These are phyloP conservation scores for Ilex asprella DNA, from an alignment of 257 asterid species.

Conservation along the genomic window DNA sequence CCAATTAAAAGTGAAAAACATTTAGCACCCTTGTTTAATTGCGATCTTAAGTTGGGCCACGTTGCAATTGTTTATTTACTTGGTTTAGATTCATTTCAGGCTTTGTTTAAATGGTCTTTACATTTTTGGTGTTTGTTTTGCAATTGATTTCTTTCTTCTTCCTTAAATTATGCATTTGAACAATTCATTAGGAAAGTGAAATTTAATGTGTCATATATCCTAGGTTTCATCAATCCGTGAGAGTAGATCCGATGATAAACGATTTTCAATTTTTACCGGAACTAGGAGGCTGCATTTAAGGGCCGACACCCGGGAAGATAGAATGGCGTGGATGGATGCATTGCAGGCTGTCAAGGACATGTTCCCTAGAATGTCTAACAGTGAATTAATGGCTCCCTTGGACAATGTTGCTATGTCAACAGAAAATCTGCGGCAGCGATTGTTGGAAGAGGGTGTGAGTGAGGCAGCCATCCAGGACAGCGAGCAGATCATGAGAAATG, in stretches of 20 bases:
- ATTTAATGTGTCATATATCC: too few species aligned
- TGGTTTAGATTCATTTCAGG: too few species aligned
- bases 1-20: too few species aligned
- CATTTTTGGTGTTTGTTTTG: too few species aligned
- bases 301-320: conserved; percentile 20
- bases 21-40: too few species aligned
- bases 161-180: too few species aligned
- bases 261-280: conserved; percentile 24
- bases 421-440: conserved; percentile 22
- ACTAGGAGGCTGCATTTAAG: conserved; percentile 21
- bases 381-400: conserved; percentile 9
- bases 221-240: conserved; percentile 25
- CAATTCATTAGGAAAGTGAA: too few species aligned
- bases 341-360: conserved; percentile 14
- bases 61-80: too few species aligned
- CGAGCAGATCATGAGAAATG: conserved; percentile 23
- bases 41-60: too few species aligned
- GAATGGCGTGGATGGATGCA: conserved; percentile 22
- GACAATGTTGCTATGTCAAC: conserved; percentile 16
- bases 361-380: conserved; percentile 14
- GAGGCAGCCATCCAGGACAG: conserved; percentile 21
- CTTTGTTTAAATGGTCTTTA: too few species aligned
- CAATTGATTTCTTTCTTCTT: too few species aligned
- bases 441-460: conserved; percentile 23
- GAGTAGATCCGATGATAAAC: conserved; percentile 22